Evolutionary conservation across 2,329 filamentous ascomycete species (phyloP).

Genomic region (Pseudogymnoascus sp.): DNA sequence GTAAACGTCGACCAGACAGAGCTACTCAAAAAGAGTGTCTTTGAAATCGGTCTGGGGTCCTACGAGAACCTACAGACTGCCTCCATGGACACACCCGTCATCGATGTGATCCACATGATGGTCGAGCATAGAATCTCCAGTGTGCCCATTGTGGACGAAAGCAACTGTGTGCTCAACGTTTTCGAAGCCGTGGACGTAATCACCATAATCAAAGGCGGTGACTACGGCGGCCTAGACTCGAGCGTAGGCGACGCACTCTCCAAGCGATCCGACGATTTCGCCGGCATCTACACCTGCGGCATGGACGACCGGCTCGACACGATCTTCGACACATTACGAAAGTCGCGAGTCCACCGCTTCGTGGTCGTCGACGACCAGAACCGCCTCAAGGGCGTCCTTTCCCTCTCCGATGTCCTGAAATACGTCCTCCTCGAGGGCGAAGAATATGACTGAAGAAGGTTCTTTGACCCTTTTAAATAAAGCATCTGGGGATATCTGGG

Average conservation of each 20-base stretch:
- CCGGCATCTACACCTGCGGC: conserved; percentile 93
- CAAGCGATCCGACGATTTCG: conserved; percentile 82
- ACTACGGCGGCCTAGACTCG: conserved; percentile 82
- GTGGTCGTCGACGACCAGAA: conserved; percentile 89
- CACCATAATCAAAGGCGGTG: conserved; percentile 84
- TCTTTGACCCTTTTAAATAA: conserved; percentile 2
- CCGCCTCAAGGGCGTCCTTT: conserved; percentile 80
- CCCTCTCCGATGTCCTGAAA: conserved; percentile 90
- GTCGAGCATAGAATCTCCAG: conserved; percentile 91
- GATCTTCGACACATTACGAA: conserved; percentile 93
- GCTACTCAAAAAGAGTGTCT: conserved; percentile 77
- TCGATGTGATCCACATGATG: conserved; percentile 90
- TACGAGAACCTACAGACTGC: conserved; percentile 76
- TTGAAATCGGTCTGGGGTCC: conserved; percentile 77
- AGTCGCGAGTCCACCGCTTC: conserved; percentile 86
- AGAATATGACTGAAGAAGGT: conserved; percentile 12
- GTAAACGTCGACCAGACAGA: conserved; percentile 85
- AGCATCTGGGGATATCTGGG: conserved; percentile 14
- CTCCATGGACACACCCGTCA: conserved; percentile 81
- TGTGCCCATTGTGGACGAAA: conserved; percentile 81
- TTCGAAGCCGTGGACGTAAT: conserved; percentile 98
- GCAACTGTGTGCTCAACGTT: conserved; percentile 77
- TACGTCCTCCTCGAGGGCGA: conserved; percentile 70
- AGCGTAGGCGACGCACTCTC: conserved; percentile 83
- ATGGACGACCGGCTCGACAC: conserved; percentile 87